phyloP scores from a whole-genome alignment of 2,329 filamentous ascomycete species.

The Trichothecium roseum region DNA sequence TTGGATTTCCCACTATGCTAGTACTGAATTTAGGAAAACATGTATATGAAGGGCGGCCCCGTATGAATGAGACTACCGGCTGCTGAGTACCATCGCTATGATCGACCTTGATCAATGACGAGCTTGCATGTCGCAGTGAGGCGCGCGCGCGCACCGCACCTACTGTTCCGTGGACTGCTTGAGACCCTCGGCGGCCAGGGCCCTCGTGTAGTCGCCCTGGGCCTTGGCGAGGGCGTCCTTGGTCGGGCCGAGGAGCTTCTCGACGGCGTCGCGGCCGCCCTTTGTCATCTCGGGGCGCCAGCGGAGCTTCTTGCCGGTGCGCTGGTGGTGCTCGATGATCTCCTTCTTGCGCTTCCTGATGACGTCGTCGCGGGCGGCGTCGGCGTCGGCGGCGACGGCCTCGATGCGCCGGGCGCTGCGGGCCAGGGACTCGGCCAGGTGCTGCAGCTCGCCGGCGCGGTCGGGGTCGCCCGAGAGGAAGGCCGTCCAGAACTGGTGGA shows the following conservation, averaged over 20 bases:
- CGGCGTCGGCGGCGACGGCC: conserved; percentile 12
- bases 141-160: no score
- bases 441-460: conserved; percentile 69
- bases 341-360: conserved; percentile 59
- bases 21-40: no score
- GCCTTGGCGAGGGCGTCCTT: conserved; percentile 61
- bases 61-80: no score
- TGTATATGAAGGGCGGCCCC: no score
- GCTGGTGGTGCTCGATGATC: conserved; percentile 58
- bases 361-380: conserved; percentile 46
- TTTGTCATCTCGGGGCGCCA: conserved; percentile 58
- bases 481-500: conserved; percentile 94
- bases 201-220: conserved; percentile 58
- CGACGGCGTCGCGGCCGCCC: conserved; percentile 68
- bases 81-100: no score
- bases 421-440: conserved; percentile 71
- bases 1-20: no score
- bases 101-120: no score
- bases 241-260: conserved; percentile 66
- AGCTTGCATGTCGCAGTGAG: no score
- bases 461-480: conserved; percentile 83
- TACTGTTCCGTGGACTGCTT: conserved; percentile 37
- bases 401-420: conserved; percentile 43
- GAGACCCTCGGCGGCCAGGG: conserved; percentile 53
- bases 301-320: conserved; percentile 63